These are phyloP conservation scores for Hypoxylon sp. DNA, from an alignment of 2,329 filamentous ascomycete genomes.

Conservation along the genomic window DNA sequence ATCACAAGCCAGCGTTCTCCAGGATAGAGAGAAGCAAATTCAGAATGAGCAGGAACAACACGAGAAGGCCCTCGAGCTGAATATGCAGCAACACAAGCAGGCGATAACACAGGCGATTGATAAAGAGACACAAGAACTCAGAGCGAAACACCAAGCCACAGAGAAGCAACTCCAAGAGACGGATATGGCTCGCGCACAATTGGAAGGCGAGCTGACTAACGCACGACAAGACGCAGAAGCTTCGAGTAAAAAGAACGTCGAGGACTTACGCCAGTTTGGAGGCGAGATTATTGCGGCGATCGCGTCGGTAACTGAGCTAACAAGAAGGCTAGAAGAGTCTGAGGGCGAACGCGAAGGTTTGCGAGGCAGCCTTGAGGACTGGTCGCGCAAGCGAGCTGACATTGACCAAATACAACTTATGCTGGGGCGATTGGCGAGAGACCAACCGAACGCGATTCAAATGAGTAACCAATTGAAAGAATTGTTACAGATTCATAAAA, in stretches of 20 bases:
- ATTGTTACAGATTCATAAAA: constrained; percentile 45
- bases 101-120: constrained; percentile 52
- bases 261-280: constrained; percentile 35
- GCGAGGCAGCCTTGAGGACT: constrained; percentile 42
- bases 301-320: constrained; percentile 32
- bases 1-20: constrained; percentile 31
- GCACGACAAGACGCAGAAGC: constrained; percentile 42
- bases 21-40: constrained; percentile 38
- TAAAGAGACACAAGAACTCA: constrained; percentile 54
- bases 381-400: constrained; percentile 44
- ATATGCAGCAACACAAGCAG: constrained; percentile 42
- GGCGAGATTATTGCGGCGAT: constrained; percentile 26
- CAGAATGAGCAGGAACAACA: constrained; percentile 40
- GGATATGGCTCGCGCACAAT: constrained; percentile 40
- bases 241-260: constrained; percentile 39
- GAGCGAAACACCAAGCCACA: constrained; percentile 48
- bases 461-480: constrained; percentile 42
- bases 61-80: constrained; percentile 27
- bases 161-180: constrained; percentile 49
- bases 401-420: constrained; percentile 43
- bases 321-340: constrained; percentile 33
- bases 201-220: constrained; percentile 52
- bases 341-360: constrained; percentile 29
- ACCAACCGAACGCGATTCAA: constrained; percentile 41
- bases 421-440: constrained; percentile 39